phyloP scores from a whole-genome alignment of 208 protist species.

The Trypanosoma melophagium region DNA sequence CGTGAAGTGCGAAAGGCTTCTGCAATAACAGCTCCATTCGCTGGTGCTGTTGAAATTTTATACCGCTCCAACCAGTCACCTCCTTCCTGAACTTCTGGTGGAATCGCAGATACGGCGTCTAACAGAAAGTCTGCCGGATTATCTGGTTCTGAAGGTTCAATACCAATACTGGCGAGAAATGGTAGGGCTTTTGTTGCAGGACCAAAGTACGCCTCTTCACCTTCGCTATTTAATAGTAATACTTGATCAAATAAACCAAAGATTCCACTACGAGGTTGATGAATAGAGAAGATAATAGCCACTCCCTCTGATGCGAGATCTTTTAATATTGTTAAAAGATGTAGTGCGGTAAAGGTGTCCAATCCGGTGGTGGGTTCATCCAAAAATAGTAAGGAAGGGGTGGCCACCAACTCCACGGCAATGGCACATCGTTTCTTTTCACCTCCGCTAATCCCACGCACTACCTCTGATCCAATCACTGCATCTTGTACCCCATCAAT shows the following conservation, averaged over 20 bases:
- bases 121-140: conserved; percentile 90
- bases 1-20: conserved; percentile 39
- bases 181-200: conserved; percentile 38
- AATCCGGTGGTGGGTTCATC: conserved; percentile 87
- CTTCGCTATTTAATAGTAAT: conserved; percentile 75
- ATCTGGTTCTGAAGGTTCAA: conserved; percentile 29
- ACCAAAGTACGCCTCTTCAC: conserved; percentile 86
- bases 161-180: conserved; percentile 69
- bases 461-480: conserved; percentile 45
- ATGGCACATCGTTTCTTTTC: conserved; percentile 76
- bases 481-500: conserved; percentile 48
- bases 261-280: conserved; percentile 66
- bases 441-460: conserved; percentile 70
- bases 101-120: conserved; percentile 46
- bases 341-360: conserved; percentile 76
- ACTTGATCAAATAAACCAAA: conserved; percentile 68
- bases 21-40: conserved; percentile 39
- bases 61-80: conserved; percentile 1
- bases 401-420: conserved; percentile 63
- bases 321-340: conserved; percentile 53
- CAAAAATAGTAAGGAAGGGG: conserved; percentile 67
- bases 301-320: conserved; percentile 40
- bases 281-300: conserved; percentile 72
- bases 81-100: conserved; percentile 18
- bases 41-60: conserved; percentile 12